Percentiles rank a stretch among this genome's conserved stretches.
Evolutionary conservation across 257 asterid genomes (phyloP).

Genomic region (Solanum piurae): DNA sequence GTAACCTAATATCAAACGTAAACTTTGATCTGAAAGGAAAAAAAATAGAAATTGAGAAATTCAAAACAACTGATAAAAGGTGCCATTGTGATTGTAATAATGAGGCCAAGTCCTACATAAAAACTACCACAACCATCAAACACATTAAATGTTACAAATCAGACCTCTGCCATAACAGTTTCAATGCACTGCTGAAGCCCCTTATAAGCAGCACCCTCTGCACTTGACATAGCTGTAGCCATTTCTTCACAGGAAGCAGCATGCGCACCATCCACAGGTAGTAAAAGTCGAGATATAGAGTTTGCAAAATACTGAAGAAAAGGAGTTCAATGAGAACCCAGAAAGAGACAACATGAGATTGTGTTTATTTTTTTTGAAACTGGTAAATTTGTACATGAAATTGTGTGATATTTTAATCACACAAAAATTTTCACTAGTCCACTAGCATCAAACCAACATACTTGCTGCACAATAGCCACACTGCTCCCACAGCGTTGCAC

Average conservation of each 20-base stretch:
- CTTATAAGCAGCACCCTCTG: conserved; percentile 95
- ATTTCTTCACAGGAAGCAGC: conserved; percentile 97
- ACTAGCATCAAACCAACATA: conserved; percentile 22
- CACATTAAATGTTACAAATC: neutral
- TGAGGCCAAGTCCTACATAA: neutral
- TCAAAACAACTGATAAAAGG: neutral
- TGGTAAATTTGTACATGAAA: neutral
- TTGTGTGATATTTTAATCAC: neutral
- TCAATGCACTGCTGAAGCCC: conserved; percentile 98
- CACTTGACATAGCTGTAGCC: conserved; percentile 94
- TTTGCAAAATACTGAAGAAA: conserved; percentile 78
- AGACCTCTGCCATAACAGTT: conserved; percentile 97
- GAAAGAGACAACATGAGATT: neutral
- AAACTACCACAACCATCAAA: neutral
- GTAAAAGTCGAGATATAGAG: conserved; percentile 83
- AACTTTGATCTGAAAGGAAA: neutral
- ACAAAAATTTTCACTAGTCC: neutral
- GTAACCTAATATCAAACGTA: neutral
- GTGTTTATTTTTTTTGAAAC: neutral
- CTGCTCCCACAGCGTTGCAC: conserved; percentile 99
- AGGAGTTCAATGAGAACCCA: neutral
- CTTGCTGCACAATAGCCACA: conserved; percentile 99
- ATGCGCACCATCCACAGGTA: conserved; percentile 98
- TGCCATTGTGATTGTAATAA: neutral
- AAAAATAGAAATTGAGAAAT: neutral